Base-by-base conservation (phyloP, 495 filamentous ascomycete species). In the Chaetomidium leptoderma region DNA sequence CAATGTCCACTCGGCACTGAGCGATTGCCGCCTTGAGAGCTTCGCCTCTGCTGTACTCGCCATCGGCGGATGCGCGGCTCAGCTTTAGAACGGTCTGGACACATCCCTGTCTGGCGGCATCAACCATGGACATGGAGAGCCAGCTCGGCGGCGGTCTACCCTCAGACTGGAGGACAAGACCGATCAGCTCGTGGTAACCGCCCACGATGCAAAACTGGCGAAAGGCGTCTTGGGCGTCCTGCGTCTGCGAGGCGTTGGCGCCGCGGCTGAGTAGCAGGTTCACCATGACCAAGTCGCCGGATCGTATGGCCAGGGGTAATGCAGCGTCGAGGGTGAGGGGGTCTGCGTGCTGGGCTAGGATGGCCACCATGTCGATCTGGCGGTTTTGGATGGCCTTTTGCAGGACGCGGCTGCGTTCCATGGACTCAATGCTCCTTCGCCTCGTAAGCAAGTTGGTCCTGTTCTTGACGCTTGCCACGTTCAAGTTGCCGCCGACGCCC, bases 301-400 rank as follows among this genome's bases (percentile, higher is more conserved):
- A 65, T n/a, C 68, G 71, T 1, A 80, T 66, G 3, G 77, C 76
- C 13, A 66, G 47, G 0, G 73, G 72, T 43, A 80, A 60, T 13
- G 74, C 67, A 0, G 62, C 58, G 54, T 77, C 70, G 44, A 78
- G 64, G 26, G 69, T 68, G 24, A 70, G 19, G 10, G 66, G 57
- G 55, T 78, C 75, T 27, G 75, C 74, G 37, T 76, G 68, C 8
- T 69, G 70, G 19, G 73, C 64, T 29, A 80, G 61, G 14, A 80
- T 67, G 37, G 76, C 68, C 30, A 80, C 66, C 77, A 80, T 80
- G 36, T 80, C 76, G 23, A 59, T 35, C 17, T 78, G 75, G 1
- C 64, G 67, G 40, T 74, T 77, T 53, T 74, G 63, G 42, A 78
- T 71, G 6, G 77, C 77, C 37, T 69, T 75, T 27, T 74, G 70